Percentiles rank a stretch among this genome's conserved stretches.
Conservation (phyloP, 106 monocot genomes). For the Chionographis japonica region DNA sequence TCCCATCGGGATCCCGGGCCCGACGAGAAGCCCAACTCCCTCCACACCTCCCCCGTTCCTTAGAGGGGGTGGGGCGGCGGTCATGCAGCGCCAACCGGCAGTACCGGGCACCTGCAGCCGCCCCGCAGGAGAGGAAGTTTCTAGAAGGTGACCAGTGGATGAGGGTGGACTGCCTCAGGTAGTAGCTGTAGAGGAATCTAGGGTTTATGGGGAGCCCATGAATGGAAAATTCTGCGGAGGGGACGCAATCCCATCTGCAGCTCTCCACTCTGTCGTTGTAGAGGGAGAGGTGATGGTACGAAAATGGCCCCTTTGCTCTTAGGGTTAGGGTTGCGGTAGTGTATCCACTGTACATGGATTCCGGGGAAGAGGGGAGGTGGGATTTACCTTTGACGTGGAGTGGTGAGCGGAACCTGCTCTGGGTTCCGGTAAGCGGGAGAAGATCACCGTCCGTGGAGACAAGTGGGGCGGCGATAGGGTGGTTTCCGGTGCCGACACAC, state of each 20-base stretch:
- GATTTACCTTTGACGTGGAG: too few relatives aligned
- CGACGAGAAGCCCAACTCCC: neutral
- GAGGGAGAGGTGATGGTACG: conserved; percentile 5
- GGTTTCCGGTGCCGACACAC: too few relatives aligned
- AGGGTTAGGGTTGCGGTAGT: conserved; percentile 21
- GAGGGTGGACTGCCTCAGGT: conserved; percentile 15
- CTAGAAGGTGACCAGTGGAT: conserved; percentile 24
- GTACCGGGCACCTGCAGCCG: neutral
- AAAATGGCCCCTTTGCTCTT: conserved; percentile 30
- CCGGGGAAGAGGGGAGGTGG: neutral
- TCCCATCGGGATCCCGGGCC: too few relatives aligned
- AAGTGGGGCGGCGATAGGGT: too few relatives aligned
- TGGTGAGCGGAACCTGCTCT: too few relatives aligned
- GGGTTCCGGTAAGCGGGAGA: too few relatives aligned
- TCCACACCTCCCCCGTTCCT: neutral
- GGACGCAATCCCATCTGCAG: conserved; percentile 5
- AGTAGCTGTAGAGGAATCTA: conserved; percentile 15
- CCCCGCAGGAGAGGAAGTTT: conserved; percentile 7
- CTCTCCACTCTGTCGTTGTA: neutral
- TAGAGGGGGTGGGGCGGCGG: neutral
- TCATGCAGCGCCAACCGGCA: neutral
- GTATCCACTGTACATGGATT: conserved; percentile 27
- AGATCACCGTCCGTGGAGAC: too few relatives aligned
- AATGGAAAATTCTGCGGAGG: neutral
- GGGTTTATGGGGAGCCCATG: conserved; percentile 11